Percentiles rank a stretch among this genome's conserved stretches.
phyloP scores from a whole-genome alignment of 306 rosid genomes.

The Quillaja saponaria region DNA sequence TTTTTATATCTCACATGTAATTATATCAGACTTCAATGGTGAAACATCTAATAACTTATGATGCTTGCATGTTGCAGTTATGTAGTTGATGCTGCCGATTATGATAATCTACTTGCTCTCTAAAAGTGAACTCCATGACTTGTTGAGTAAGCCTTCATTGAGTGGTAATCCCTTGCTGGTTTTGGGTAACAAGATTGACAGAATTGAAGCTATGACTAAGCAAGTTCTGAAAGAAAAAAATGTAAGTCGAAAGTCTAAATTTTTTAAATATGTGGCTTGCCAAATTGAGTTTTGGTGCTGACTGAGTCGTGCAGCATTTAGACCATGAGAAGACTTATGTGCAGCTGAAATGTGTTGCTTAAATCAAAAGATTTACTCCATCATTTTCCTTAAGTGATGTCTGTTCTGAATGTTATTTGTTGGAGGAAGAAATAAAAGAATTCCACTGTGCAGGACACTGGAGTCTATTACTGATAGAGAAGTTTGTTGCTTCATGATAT shows the following conservation, averaged over 20 bases:
- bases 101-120: slow-evolving; percentile 52
- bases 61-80: slow-evolving; percentile 42
- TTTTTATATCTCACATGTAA: too few relatives aligned
- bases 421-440: neutral
- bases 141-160: slow-evolving; percentile 60
- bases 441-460: slow-evolving; percentile 51
- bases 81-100: slow-evolving; percentile 72
- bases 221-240: slow-evolving; percentile 52
- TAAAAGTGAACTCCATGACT: slow-evolving; percentile 64
- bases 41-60: too few relatives aligned
- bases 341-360: neutral
- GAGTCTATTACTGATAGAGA: slow-evolving; percentile 58
- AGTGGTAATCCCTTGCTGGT: slow-evolving; percentile 60
- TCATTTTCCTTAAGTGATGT: slow-evolving; percentile 15
- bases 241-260: slow-evolving; percentile 45
- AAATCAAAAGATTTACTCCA: slow-evolving; percentile 13
- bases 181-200: slow-evolving; percentile 66
- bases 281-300: slow-evolving; percentile 7
- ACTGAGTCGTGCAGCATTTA: neutral
- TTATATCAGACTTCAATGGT: too few relatives aligned
- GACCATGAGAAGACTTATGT: neutral
- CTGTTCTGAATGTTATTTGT: slow-evolving; percentile 10
- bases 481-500: slow-evolving; percentile 73
- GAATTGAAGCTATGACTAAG: slow-evolving; percentile 54
- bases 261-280: neutral